phyloP scores from a whole-genome alignment of 2,329 filamentous ascomycete genomes.

The Diaporthe ilicicola region DNA sequence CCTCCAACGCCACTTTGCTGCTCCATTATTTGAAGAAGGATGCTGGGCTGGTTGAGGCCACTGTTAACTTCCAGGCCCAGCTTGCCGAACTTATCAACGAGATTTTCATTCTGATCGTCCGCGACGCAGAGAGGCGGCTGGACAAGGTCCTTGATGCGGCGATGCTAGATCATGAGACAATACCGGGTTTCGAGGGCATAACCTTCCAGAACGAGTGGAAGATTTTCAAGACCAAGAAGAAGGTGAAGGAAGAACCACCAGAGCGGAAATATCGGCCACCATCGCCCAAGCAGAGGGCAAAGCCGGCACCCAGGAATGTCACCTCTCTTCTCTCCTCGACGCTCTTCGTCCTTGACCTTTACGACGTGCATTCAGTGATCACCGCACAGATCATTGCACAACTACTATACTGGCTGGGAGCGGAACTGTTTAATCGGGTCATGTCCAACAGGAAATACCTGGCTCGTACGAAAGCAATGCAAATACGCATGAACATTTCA shows the following conservation, averaged over 20 bases:
- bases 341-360: constrained; percentile 96
- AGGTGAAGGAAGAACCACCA: constrained; percentile 87
- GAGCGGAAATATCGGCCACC: constrained; percentile 93
- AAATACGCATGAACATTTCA: constrained; percentile 99
- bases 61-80: constrained; percentile 89
- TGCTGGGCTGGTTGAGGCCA: constrained; percentile 79
- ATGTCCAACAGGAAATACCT: constrained; percentile 97
- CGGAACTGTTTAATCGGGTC: constrained; percentile 96
- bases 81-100: constrained; percentile 96
- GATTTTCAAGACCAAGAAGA: constrained; percentile 89
- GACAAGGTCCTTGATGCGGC: constrained; percentile 94
- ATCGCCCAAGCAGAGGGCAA: constrained; percentile 90
- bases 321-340: constrained; percentile 95
- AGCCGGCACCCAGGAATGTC: constrained; percentile 92
- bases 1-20: constrained; percentile 95
- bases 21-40: constrained; percentile 98
- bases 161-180: constrained; percentile 98
- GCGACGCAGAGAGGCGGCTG: constrained; percentile 93
- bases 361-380: constrained; percentile 98
- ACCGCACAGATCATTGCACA: constrained; percentile 91
- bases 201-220: constrained; percentile 99
- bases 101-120: constrained; percentile 96
- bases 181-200: constrained; percentile 95
- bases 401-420: constrained; percentile 93
- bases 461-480: constrained; percentile 97